phyloP scores from a whole-genome alignment of 2,329 filamentous ascomycete genomes.

The Pseudogymnoascus sp. region DNA sequence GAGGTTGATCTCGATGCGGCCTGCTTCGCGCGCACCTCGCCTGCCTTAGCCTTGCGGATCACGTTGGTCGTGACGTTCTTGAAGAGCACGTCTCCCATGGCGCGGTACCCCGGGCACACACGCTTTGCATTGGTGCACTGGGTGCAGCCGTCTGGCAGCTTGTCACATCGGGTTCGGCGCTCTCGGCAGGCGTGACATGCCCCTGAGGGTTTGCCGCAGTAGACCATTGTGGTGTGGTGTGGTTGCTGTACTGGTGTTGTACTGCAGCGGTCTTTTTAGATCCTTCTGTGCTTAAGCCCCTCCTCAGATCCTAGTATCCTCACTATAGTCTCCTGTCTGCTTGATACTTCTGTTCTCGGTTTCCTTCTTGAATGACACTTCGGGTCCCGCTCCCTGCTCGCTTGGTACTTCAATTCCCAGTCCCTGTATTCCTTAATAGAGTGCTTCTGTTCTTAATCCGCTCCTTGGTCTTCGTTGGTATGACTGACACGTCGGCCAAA shows the following conservation, averaged over 20 bases:
- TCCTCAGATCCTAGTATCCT: not conserved
- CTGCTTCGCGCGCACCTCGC: conserved; percentile 19
- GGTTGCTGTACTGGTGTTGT: not conserved
- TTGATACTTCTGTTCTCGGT: not conserved
- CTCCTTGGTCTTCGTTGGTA: not conserved
- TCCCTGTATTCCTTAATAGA: not conserved
- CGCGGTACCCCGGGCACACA: conserved; percentile 46
- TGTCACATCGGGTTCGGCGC: conserved; percentile 49
- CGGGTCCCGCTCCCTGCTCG: not conserved
- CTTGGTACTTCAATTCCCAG: not conserved
- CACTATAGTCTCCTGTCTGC: not conserved
- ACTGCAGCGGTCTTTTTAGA: not conserved
- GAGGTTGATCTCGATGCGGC: conserved; percentile 1
- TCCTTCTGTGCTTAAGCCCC: not conserved
- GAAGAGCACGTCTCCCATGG: conserved; percentile 49
- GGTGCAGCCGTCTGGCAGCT: conserved; percentile 42
- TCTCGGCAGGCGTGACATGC: conserved; percentile 48
- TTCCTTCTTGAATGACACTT: not conserved
- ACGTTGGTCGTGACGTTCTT: conserved; percentile 49
- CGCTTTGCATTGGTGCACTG: conserved; percentile 46
- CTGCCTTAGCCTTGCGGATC: conserved; percentile 40
- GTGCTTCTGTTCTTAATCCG: not conserved
- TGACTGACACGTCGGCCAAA: not conserved
- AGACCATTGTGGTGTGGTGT: conserved; percentile 37
- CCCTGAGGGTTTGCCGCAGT: conserved; percentile 49